Evolutionary conservation across 2,329 filamentous ascomycete genomes (phyloP), one percentile per base, ranked within the genome.

Genomic region (Alternaria sp.): DNA sequence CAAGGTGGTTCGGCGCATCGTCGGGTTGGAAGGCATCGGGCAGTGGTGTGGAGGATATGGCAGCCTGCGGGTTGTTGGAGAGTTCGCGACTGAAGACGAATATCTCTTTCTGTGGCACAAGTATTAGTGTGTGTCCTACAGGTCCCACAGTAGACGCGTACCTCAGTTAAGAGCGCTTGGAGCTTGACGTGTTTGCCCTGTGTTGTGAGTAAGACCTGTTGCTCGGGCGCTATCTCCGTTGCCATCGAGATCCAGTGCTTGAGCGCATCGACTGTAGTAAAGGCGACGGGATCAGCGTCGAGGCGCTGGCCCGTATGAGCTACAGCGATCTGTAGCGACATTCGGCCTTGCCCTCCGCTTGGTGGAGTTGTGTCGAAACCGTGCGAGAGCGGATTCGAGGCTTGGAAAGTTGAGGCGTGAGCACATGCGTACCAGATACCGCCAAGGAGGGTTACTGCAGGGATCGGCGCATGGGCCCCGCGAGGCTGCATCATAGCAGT

Each of bases 251-350:
- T 90, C 89, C 93, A 96, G 80, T 86, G 83, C 81, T 91, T 93
- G 72, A 98, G 88, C 67, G 91, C 91, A 82, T 98, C 95, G 78
- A 97, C 87, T 62, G 90, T 91, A 72, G 87, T 86, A 81, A 95
- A 91, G 77, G 89, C 88, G 68, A 89, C 86, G 70, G 90, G 88
- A 83, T 97, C 92, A 80, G 92, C 87, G 80, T 90, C 86, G 78
- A 97, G 87, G 83, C 91, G 90, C 86, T 93, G 90, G 85, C 95
- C 95, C 82, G 92, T 93, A 84, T 97, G 94, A 86, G 93, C 93
- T 79, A 97, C 90, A 85, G 93, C 92, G 82, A 97, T 90, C 84
- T 93, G 89, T 80, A 95, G 88, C 84, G 92, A 91, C 93, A 97
- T 97, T 82, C 85, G 87, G 68, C 63, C 60, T 63, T 58, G 63